Percentiles rank a stretch among this genome's conserved stretches.
Conservation (phyloP, 148 eudicot species). For the Rhododendron molle region DNA sequence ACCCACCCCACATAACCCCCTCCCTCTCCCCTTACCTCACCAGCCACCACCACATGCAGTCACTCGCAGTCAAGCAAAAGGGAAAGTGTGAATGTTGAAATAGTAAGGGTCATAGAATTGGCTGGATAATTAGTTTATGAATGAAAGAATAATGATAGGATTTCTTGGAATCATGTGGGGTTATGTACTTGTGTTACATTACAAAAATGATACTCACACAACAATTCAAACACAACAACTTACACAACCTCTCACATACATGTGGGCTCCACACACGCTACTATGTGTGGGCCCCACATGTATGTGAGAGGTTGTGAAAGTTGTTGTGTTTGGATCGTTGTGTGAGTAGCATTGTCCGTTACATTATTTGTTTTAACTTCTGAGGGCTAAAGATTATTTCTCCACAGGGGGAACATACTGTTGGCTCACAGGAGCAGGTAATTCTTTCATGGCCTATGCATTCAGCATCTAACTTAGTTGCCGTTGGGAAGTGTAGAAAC, state of each 20-base stretch:
- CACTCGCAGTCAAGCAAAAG: not conserved
- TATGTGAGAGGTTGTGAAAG: no score
- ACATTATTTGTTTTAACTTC: not conserved
- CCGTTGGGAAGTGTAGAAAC: not conserved
- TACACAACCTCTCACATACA: no score
- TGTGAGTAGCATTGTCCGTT: no score
- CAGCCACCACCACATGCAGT: not conserved
- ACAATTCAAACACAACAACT: no score
- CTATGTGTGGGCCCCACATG: no score
- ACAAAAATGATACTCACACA: no score
- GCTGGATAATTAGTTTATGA: not conserved
- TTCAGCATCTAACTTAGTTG: not conserved
- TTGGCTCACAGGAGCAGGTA: slow-evolving; percentile 36
- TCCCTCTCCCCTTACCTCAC: not conserved
- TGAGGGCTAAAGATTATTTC: slow-evolving; percentile 10
- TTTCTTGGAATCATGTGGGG: not conserved
- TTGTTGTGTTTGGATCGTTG: no score
- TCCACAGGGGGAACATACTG: slow-evolving; percentile 20
- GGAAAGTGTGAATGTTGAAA: not conserved
- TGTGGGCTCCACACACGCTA: no score
- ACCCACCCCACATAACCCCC: not conserved
- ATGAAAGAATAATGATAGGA: not conserved
- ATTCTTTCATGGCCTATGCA: not conserved
- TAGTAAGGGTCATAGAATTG: not conserved
- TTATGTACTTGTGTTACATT: no score